Evolutionary conservation across 345 rosid genomes (phyloP), one percentile per base, ranked within the genome.

Genomic region (Dipteronia dyeriana): DNA sequence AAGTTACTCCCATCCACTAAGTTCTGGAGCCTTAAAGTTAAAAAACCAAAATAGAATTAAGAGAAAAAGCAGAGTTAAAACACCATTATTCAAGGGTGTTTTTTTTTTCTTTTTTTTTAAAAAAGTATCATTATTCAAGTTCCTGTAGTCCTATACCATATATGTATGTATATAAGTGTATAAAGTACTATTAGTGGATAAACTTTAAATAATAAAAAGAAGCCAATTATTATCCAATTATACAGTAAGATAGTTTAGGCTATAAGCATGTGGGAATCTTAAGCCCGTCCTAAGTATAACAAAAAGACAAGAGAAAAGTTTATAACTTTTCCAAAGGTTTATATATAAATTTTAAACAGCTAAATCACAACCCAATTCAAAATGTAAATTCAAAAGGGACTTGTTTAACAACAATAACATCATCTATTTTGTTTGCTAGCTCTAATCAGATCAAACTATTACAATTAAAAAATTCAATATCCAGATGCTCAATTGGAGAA

Each of bases 321-420:
- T 83, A 80, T 4, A 82, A 79, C 85, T 84, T 88, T 82, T 57
- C 68, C 14, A 88, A 87, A 86, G 90, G 79, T 86, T 86, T 74
- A 70, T 75, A 86, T 68, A 79, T 34, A 79, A 80, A 82, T 83
- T 79, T 84, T 41, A 77, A 83, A 82, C 85, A 75, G 77, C 82
- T 78, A 77, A 82, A 80, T 60, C 79, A 83, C 75, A 81, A 81
- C 76, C 77, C 64, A 14, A 20, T 77, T 78, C 71, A 80, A 68
- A 71, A 71, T 34, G 12, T 22, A 20, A 39, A 79, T 70, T 34
- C 26, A 47, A 63, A 4, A 54, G 38, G 69, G 38, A 43, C 41
- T 59, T 61, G 45, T 25, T 20, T 53, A 26, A 66, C 49, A 61
- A 41, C 51, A 77, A 22, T 9, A 78, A 66, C 80, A 64, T 70